Percentiles rank a stretch among this genome's conserved stretches.
These are phyloP conservation scores for Eucalyptus cloeziana DNA, from an alignment of 345 rosid genomes.

Conservation along the genomic window DNA sequence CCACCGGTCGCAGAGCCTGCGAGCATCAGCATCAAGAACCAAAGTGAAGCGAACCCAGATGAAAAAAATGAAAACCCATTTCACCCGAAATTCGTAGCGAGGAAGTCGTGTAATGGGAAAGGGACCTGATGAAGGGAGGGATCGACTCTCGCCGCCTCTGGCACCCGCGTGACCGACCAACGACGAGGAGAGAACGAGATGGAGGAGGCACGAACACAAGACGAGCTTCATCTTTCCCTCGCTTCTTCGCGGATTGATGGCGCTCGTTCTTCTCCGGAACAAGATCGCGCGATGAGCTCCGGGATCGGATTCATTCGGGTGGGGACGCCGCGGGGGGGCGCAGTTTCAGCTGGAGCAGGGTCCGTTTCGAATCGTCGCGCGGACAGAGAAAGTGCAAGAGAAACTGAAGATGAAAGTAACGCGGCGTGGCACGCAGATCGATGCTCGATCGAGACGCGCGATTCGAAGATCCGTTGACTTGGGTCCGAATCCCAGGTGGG, in stretches of 20 bases:
- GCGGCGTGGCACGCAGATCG: not conserved
- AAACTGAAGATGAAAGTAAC: not conserved
- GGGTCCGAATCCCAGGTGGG: not conserved
- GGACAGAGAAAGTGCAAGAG: not conserved
- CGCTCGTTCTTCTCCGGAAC: not conserved
- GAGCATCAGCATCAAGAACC: not conserved
- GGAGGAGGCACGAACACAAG: not conserved
- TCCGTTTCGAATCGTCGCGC: not conserved
- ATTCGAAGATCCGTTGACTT: not conserved
- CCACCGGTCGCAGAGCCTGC: constrained; percentile 14
- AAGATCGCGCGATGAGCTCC: not conserved
- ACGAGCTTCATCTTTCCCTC: constrained; percentile 1
- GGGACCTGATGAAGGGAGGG: constrained; percentile 19
- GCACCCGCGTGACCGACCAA: constrained; percentile 9
- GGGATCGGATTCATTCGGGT: not conserved
- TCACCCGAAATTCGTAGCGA: not conserved
- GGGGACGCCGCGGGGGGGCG: not conserved
- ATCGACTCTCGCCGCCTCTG: constrained; percentile 25
- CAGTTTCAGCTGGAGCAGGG: not conserved
- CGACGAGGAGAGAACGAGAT: constrained; percentile 9
- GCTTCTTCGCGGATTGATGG: not conserved
- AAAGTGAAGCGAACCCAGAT: not conserved
- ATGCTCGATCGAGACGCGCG: not conserved
- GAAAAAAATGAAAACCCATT: not conserved
- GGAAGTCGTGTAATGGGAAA: not conserved